Evolutionary conservation across 2,329 filamentous ascomycete species (phyloP).

Genomic region (Xylariaceae sp.): DNA sequence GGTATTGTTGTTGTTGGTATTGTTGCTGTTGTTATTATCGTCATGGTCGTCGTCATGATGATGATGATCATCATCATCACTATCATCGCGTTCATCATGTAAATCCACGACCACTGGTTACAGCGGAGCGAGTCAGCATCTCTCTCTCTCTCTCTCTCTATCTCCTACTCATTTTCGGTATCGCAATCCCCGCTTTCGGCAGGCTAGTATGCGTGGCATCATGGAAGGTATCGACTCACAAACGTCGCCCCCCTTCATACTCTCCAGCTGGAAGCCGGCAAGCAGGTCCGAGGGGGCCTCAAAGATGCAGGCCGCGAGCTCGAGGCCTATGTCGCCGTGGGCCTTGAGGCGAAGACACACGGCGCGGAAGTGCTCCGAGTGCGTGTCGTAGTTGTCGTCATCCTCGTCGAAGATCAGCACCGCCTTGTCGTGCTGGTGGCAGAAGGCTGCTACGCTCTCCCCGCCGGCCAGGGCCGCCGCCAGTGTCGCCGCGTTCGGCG

Average conservation of each 20-base stretch:
- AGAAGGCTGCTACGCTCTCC: constrained; percentile 1
- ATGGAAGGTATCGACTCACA: background rate
- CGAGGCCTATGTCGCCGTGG: constrained; percentile 1
- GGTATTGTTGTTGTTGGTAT: no score
- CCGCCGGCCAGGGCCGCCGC: background rate
- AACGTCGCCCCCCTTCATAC: constrained; percentile 1
- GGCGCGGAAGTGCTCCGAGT: constrained; percentile 1
- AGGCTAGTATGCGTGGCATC: background rate
- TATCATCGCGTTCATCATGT: background rate
- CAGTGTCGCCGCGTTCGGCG: background rate
- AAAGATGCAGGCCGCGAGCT: background rate
- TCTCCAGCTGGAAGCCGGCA: constrained; percentile 2
- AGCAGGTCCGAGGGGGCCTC: background rate
- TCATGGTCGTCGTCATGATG: background rate
- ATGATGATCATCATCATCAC: background rate
- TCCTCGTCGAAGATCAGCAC: constrained; percentile 1
- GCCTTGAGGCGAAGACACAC: constrained; percentile 1
- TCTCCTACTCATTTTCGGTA: background rate
- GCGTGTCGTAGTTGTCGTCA: background rate
- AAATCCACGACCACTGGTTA: constrained; percentile 2
- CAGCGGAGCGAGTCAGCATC: no score
- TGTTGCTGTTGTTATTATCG: background rate
- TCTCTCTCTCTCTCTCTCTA: no score
- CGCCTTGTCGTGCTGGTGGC: background rate
- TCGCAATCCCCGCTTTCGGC: background rate